Evolutionary conservation across 768 basidiomycete species (phyloP).

Genomic region (Cyathus striatus): DNA sequence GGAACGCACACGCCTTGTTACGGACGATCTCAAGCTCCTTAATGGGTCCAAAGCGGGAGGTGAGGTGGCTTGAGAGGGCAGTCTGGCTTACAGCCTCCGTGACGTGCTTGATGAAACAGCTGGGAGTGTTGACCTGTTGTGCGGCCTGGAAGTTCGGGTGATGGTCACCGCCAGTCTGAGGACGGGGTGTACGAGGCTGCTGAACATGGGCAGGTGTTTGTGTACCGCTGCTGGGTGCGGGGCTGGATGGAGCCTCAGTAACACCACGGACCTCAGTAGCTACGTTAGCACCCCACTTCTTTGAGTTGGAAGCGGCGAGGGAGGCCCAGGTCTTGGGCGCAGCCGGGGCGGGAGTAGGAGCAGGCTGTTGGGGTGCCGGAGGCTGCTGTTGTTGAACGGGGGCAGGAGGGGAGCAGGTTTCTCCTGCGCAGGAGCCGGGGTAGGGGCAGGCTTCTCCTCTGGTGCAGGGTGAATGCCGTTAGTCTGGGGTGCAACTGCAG

Average conservation of each 20-base stretch:
- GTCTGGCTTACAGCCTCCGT: constrained; percentile 54
- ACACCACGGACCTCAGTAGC: constrained; percentile 74
- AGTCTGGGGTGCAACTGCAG: constrained; percentile 19
- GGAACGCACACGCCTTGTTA: constrained; percentile 87
- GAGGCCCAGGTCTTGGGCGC: constrained; percentile 89
- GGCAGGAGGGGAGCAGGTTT: constrained; percentile 23
- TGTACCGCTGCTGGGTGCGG: constrained; percentile 33
- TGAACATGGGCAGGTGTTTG: constrained; percentile 24
- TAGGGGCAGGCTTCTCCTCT: constrained; percentile 24
- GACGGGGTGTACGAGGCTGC: constrained; percentile 13
- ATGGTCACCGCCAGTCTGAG: constrained; percentile 24
- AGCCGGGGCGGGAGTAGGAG: constrained; percentile 11
- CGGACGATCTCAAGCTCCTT: constrained; percentile 89
- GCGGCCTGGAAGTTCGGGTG: constrained; percentile 55
- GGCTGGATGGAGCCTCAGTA: constrained; percentile 51
- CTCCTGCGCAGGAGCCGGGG: constrained; percentile 14
- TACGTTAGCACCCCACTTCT: constrained; percentile 82
- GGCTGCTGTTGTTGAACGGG: constrained; percentile 24
- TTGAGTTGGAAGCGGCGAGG: constrained; percentile 76
- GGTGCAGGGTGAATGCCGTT: constrained; percentile 36
- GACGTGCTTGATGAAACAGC: constrained; percentile 94
- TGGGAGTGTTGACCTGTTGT: constrained; percentile 57
- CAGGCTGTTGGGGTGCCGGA: constrained; percentile 24
- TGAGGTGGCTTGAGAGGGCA: constrained; percentile 45
- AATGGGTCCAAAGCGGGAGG: constrained; percentile 69